Base-by-base conservation (phyloP, 805 yeast genomes). In the Yarrowia sp. region DNA sequence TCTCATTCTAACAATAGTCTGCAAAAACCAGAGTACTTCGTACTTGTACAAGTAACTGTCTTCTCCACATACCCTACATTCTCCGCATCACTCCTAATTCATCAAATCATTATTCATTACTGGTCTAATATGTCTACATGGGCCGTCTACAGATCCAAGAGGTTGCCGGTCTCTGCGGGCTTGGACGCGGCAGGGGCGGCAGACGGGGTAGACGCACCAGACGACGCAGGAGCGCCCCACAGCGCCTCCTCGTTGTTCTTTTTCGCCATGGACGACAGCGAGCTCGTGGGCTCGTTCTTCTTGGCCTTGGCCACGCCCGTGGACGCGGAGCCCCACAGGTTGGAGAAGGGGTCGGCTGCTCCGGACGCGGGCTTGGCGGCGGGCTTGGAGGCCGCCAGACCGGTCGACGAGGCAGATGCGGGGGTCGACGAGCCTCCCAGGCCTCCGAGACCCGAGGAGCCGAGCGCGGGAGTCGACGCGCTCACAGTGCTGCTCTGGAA, bases 261-360 rank as follows among this genome's bases (percentile, higher is more conserved):
- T 30, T 61, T 20, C 24, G 66, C 55, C 53, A 61, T 19, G 55
- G 67, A 64, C 33, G 67, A 38, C 33, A 60, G 30, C 53, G 67
- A 63, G 13, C 58, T 15, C 5, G 72, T 65, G 34, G 58, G 58
- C 39, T 70, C 70, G 40, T 71, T 68, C 60, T 71, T 72, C 64
- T 58, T 58, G 64, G 50, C 64, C 64, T 58, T 58, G 64, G 9
- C 17, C 12, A 58, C 50, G 30, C 64, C 64, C 20, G 74, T 68
- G 33, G 75, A 67, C 9, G 79, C 76, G 17, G 75, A 56, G 39
- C 75, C 63, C 82, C 82, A 80, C 58, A 80, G 71, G 40, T 79
- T 77, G 40, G 80, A 80, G 70, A 80, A 80, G 4, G 77, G 78
- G 68, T 80, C 82, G 6, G 39, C 40, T 9, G 40, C 55, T 66